These are phyloP conservation scores for Malassezia globosa DNA, from an alignment of 1,284 basidiomycete genomes.

Conservation along the genomic window DNA sequence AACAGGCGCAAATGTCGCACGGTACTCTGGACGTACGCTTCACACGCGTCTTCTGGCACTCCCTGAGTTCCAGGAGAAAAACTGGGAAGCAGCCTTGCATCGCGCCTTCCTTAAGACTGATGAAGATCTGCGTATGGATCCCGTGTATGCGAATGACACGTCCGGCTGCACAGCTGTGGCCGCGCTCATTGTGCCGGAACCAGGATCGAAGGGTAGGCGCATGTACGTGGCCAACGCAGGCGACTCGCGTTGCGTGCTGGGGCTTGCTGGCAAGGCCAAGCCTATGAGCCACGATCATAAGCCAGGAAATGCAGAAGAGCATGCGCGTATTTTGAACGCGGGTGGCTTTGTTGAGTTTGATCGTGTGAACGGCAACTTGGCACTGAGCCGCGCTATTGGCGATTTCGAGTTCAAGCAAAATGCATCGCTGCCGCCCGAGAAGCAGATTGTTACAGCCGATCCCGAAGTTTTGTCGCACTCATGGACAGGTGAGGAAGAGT, in stretches of 20 bases:
- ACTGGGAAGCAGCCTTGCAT: conserved; percentile 72
- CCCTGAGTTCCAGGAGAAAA: conserved; percentile 59
- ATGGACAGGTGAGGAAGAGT: conserved; percentile 75
- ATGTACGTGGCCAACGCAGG: conserved; percentile 70
- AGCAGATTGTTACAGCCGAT: conserved; percentile 88
- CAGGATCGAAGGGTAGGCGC: conserved; percentile 19
- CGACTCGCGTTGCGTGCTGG: conserved; percentile 86
- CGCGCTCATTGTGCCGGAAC: conserved; percentile 49
- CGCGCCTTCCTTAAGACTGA: conserved; percentile 85
- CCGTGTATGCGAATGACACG: conserved; percentile 73
- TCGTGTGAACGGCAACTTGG: conserved; percentile 94
- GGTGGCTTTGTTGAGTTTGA: conserved; percentile 96
- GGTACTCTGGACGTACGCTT: conserved; percentile 77
- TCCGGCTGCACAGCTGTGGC: conserved; percentile 95
- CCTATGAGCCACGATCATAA: conserved; percentile 92
- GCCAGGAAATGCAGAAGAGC: conserved; percentile 76
- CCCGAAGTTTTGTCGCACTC: conserved; percentile 79
- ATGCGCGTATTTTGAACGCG: conserved; percentile 73
- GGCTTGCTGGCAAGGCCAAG: conserved; percentile 71
- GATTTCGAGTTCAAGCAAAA: conserved; percentile 99
- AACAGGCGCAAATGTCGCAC: conserved; percentile 72
- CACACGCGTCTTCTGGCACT: conserved; percentile 68
- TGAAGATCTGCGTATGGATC: conserved; percentile 78
- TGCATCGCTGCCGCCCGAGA: conserved; percentile 64
- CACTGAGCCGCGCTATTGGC: conserved; percentile 84